phyloP scores from a whole-genome alignment of 495 filamentous ascomycete species.

The Lepidopterella palustris region DNA sequence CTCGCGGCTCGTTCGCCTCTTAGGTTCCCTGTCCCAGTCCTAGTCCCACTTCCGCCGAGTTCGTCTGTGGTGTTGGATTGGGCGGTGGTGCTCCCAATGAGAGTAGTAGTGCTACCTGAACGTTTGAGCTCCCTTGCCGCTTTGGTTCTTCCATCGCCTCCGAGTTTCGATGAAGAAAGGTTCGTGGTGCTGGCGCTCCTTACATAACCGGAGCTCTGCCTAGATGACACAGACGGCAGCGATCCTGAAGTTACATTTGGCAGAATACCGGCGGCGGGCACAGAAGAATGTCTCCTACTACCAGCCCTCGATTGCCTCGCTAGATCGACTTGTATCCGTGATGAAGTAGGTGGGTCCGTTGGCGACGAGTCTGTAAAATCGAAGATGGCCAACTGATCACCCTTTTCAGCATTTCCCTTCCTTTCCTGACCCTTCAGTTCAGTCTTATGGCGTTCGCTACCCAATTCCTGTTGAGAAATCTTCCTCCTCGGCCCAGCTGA shows the following conservation, averaged over 20 bases:
- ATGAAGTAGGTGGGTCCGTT: background rate
- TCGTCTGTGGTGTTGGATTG: background rate
- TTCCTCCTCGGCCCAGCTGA: background rate
- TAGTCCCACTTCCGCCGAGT: background rate
- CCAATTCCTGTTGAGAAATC: no score
- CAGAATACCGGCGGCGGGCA: background rate
- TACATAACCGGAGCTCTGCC: constrained; percentile 1
- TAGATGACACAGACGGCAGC: constrained; percentile 9
- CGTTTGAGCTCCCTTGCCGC: background rate
- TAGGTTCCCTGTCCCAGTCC: constrained; percentile 2
- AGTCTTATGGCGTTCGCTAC: constrained; percentile 1
- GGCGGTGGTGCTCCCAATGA: background rate
- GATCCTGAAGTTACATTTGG: background rate
- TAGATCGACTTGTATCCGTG: constrained; percentile 10
- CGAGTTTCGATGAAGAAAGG: background rate
- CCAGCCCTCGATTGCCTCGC: constrained; percentile 6
- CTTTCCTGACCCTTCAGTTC: background rate
- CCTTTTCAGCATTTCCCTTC: constrained; percentile 12
- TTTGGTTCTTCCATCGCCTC: constrained; percentile 1
- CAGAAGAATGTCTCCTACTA: constrained; percentile 12
- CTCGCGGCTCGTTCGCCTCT: constrained; percentile 30
- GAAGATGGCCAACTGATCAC: constrained; percentile 32
- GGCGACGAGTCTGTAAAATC: constrained; percentile 36
- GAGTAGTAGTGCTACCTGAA: background rate
- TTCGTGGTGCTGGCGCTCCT: constrained; percentile 6